Conservation (phyloP, 495 filamentous ascomycete genomes). For the Penicillium samsonianum region DNA sequence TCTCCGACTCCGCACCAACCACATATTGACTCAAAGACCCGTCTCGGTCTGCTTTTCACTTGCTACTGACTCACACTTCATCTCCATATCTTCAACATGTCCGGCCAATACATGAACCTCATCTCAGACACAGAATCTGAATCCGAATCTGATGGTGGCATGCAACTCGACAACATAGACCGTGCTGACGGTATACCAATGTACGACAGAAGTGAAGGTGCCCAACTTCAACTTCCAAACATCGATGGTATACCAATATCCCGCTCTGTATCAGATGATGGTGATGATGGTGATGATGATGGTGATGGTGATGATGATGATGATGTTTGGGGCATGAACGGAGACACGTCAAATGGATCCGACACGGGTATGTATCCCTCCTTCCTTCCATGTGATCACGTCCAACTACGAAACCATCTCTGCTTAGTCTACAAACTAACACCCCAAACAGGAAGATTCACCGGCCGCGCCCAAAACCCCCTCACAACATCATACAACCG, state of each 20-base stretch:
- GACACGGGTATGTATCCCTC: neutral
- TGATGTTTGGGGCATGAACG: neutral
- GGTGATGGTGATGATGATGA: too few species aligned
- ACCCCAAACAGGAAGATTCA: conserved; percentile 8
- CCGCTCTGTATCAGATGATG: neutral
- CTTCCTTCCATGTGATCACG: neutral
- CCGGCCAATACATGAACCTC: neutral
- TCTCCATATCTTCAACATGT: neutral
- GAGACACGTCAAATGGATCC: neutral
- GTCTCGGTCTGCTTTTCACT: neutral
- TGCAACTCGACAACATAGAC: conserved; percentile 8
- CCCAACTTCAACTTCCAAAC: neutral
- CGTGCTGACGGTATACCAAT: neutral
- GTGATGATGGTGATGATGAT: neutral
- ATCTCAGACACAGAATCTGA: neutral
- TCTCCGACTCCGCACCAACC: neutral
- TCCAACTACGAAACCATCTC: too few species aligned
- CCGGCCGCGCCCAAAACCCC: conserved; percentile 6
- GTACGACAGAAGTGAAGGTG: neutral
- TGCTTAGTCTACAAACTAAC: too few species aligned
- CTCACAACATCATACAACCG: conserved; percentile 1
- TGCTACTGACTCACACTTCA: neutral
- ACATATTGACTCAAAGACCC: neutral
- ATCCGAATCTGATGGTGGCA: conserved; percentile 16
- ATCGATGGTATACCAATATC: neutral